Base-by-base conservation (phyloP, 78 protist species). In the Emiliania huxleyi region DNA sequence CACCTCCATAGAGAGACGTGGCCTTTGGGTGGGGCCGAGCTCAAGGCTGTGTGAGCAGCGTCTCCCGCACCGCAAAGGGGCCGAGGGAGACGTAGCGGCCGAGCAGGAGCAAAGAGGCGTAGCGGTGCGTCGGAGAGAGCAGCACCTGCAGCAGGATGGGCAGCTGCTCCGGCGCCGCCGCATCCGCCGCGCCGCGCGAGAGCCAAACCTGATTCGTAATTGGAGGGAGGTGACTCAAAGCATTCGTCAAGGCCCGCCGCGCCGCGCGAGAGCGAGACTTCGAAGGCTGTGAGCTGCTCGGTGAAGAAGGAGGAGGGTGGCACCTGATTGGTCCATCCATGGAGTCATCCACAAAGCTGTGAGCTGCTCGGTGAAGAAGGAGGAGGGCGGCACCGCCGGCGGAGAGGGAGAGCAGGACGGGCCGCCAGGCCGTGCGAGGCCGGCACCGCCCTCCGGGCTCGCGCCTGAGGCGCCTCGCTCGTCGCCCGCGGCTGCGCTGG, bases 111-210 rank as follows among this genome's bases (percentile, higher is more conserved):
- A 98, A 92, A 2, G 99, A 99, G 22, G 99, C 94, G 40, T 96
- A 73, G 6, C 99, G 94, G 77, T 98, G 98, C 15, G 95, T 93
- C 90, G 96, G 99, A 15, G 94, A 87, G 79, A 98, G 96, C 2
- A 98, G 96, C 44, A 93, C 98, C 93, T 98, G 99, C 56, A 98
- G 90, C 19, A 99, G 97, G 44, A 98, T 96, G 37, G 99, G 99
- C 40, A 99, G 96, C 85, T 98, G 99, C n/a, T 94, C 96, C 15
- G 99, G 99, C 44, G 96, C 94, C 22, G 37, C 25, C 0, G 87
- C 91, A 49, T 87, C 81, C 62, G 38, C 42, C 43, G 94, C 93
- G 8, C n/a, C n/a, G n/a, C n/a, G n/a, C n/a, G n/a, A n/a, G n/a
- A n/a, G n/a, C n/a, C n/a, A n/a, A n/a, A n/a, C n/a, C n/a, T n/a